Evolutionary conservation across 345 rosid species (phyloP), one percentile per base, ranked within the genome.

Genomic region (Brassica rapa): DNA sequence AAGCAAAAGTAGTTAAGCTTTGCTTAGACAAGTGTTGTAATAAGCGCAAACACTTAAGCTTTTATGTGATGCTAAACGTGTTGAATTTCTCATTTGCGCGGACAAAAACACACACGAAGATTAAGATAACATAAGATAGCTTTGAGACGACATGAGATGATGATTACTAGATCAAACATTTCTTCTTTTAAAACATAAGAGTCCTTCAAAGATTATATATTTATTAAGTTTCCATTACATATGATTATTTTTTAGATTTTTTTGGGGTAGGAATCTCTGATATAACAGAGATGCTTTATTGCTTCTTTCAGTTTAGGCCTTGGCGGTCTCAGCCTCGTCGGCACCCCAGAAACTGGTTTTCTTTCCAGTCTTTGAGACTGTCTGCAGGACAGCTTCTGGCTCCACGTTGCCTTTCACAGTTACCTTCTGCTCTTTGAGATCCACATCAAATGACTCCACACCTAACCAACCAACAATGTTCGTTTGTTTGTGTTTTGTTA

Each of bases 321-420:
- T 80, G 56, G 82, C 68, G 82, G 70, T 30, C 82, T 87, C 83
- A 68, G 83, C 86, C 70, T 85, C 89, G 6, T 76, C 87, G 10
- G 79, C 87, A 49, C 85, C 93, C 96, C 98, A 94, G 78, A 91
- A 94, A 49, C 87, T 32, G 8, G 98, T 94, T 75, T 83, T 86
- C 90, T 94, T 91, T 66, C 92, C 91, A 0, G 93, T 90, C 86
- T 93, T 93, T 2, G 97, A 84, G 32, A 93, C 98, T 0, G 88
- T 86, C 87, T 92, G 87, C 4, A 89, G 76, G 72, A 90, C 97
- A n/a, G 91, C 93, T 56, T 92, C 92, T 0, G 92, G 92, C 81
- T 87, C 84, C 62, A 92, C 89, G 12, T 86, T 92, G 76, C 98
- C 97, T 79, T 85, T 90, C 68, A 94, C 98, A 0, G 89, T 94